These are phyloP conservation scores for Ascochyta rabiei DNA, from an alignment of 2,329 filamentous ascomycete species.

Conservation along the genomic window DNA sequence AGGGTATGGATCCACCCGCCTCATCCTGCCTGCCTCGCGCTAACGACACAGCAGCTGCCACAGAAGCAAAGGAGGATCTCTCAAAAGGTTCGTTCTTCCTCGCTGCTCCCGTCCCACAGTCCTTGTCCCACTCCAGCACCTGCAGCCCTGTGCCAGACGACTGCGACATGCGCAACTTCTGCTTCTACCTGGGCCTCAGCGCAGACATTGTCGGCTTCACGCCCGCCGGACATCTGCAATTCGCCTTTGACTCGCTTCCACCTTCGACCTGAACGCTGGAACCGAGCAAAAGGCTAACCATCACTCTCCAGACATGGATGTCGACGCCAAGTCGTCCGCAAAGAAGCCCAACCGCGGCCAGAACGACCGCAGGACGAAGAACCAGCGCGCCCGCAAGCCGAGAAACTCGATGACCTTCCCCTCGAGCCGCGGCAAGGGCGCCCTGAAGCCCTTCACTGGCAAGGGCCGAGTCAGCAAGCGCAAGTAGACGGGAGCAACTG, in stretches of 20 bases:
- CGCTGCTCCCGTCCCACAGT: constrained; percentile 35
- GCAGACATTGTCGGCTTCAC: constrained; percentile 50
- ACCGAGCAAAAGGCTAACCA: constrained; percentile 42
- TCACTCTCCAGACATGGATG: constrained; percentile 47
- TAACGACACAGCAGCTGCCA: constrained; percentile 15
- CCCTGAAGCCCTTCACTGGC: constrained; percentile 42
- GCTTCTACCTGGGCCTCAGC: constrained; percentile 47
- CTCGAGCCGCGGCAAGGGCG: constrained; percentile 40
- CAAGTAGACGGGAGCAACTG: constrained; percentile 12
- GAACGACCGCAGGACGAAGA: constrained; percentile 43
- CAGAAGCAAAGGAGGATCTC: constrained; percentile 33
- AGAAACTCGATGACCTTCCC: constrained; percentile 50
- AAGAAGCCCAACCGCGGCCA: constrained; percentile 31
- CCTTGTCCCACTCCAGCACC: constrained; percentile 29
- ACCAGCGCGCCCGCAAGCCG: constrained; percentile 47
- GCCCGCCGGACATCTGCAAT: constrained; percentile 39
- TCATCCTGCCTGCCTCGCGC: background rate
- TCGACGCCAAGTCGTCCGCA: constrained; percentile 40
- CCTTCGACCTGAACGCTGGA: constrained; percentile 34
- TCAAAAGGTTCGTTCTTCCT: constrained; percentile 43
- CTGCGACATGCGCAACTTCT: constrained; percentile 41
- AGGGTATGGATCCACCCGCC: constrained; percentile 30
- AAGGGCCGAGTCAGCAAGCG: constrained; percentile 36
- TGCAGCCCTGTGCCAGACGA: constrained; percentile 19
- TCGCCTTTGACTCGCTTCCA: constrained; percentile 48